Base-by-base conservation (phyloP, 371 early-diverging fungal genomes). In the Mortierella sp. region DNA sequence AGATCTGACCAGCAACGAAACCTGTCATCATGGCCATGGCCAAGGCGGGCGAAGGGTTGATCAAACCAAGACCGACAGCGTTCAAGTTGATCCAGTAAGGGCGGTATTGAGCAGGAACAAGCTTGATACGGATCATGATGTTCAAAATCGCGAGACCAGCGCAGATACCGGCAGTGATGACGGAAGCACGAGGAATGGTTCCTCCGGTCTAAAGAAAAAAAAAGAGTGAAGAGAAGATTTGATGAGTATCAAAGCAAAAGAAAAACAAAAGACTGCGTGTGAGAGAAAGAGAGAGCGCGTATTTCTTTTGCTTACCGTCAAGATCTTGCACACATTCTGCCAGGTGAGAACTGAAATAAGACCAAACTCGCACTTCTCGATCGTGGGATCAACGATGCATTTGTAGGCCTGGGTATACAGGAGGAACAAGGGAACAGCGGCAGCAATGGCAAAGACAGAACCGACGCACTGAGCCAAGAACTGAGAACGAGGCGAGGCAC, bases 21-120 rank as follows among this genome's bases (percentile, higher is more conserved):
- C 91, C 93, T 26, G 86, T 74, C 54, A 87, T 72, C 88, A 89
- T 88, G 38, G 90, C 84, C 26, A 87, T 46, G 21, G 88, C 83
- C 27, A 85, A 74, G 53, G 85, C 85, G 26, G 87, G 86, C 9
- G 76, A 67, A 42, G 86, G 80, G 65, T 87, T 90, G 50, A 91
- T 87, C 73, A 91, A 83, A 48, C 89, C 88, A 55, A 93, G 82
- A 66, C 93, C 93, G 23, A 91, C 72, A 42, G 93, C 90, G 62
- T 83, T 84, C 59, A 86, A 49, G 64, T 90, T 91, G 58, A 89
- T 84, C 74, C 87, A 74, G 66, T 74, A 86, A 39, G 76, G 73
- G 45, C 83, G 84, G 58, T 82, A 85, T 64, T 82, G 80, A 52
- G 82, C 46, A 31, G 89, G 88, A n/a, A 89, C 54, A 16, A 82